Evolutionary conservation across 73 alveolate species (phyloP).

Genomic region (Paraurostyla sp.): DNA sequence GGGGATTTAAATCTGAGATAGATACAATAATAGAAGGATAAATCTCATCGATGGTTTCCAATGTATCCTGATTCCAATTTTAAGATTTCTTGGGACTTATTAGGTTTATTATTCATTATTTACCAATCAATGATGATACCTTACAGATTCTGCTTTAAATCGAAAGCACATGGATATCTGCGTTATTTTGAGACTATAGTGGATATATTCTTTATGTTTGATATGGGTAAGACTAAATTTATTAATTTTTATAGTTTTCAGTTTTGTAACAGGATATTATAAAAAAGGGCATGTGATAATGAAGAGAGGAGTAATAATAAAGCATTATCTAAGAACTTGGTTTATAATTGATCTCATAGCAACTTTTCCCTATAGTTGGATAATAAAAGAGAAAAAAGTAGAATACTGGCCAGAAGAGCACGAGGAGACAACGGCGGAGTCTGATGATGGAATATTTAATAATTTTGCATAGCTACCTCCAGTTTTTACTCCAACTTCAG

Average conservation of each 20-base stretch:
- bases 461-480: constrained; percentile 3
- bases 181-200: constrained; percentile 14
- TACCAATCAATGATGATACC: constrained; percentile 17
- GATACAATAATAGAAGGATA: neutral
- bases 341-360: constrained; percentile 64
- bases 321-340: constrained; percentile 69
- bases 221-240: neutral
- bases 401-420: constrained; percentile 49
- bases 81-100: constrained; percentile 11
- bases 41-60: neutral
- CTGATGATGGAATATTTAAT: neutral
- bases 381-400: neutral
- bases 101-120: constrained; percentile 14
- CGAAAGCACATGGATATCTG: neutral
- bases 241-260: neutral
- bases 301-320: constrained; percentile 46
- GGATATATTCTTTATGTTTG: constrained; percentile 28
- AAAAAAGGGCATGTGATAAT: constrained; percentile 54
- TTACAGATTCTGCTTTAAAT: constrained; percentile 34
- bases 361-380: constrained; percentile 60
- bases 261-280: constrained; percentile 60
- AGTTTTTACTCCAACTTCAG: constrained; percentile 32
- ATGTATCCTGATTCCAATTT: constrained; percentile 22
- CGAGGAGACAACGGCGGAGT: neutral
- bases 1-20: constrained; percentile 29